Evolutionary conservation across 164 flowering plant species (phyloP).

Genomic region (Aristolochia fimbriata): DNA sequence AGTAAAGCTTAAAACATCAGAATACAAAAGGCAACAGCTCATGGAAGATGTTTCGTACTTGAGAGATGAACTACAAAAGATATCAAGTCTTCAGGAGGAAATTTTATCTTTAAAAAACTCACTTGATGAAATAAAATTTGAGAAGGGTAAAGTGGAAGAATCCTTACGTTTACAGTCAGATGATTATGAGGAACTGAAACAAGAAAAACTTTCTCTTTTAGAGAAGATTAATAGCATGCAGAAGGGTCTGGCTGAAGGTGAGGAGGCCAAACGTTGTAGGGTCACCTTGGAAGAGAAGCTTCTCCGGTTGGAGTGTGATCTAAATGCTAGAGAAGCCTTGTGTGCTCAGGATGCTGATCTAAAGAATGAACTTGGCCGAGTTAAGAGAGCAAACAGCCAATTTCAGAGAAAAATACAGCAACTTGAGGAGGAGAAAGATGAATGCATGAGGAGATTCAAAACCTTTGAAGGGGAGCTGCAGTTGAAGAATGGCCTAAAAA

Average conservation of each 20-base stretch:
- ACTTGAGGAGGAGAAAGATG: slow-evolving; percentile 51
- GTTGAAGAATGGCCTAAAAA: slow-evolving; percentile 28
- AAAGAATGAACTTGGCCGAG: slow-evolving; percentile 41
- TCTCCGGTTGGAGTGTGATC: slow-evolving; percentile 41
- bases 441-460: slow-evolving; percentile 27
- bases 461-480: slow-evolving; percentile 43
- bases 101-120: slow-evolving; percentile 30
- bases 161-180: slow-evolving; percentile 25
- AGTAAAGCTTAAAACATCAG: slow-evolving; percentile 46
- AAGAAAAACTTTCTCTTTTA: slow-evolving; percentile 34
- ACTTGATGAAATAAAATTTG: slow-evolving; percentile 30
- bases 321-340: slow-evolving; percentile 38
- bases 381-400: slow-evolving; percentile 43
- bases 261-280: slow-evolving; percentile 35
- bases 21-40: slow-evolving; percentile 45
- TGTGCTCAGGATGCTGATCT: slow-evolving; percentile 45
- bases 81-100: slow-evolving; percentile 35
- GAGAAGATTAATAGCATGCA: slow-evolving; percentile 45
- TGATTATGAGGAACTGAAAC: slow-evolving; percentile 43
- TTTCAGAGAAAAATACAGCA: slow-evolving; percentile 35
- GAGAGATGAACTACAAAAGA: slow-evolving; percentile 45
- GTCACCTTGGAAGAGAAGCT: slow-evolving; percentile 51
- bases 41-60: slow-evolving; percentile 33
- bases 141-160: slow-evolving; percentile 44
- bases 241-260: slow-evolving; percentile 34